Conservation (phyloP, 441 rosid species). For the Manihot esculenta region DNA sequence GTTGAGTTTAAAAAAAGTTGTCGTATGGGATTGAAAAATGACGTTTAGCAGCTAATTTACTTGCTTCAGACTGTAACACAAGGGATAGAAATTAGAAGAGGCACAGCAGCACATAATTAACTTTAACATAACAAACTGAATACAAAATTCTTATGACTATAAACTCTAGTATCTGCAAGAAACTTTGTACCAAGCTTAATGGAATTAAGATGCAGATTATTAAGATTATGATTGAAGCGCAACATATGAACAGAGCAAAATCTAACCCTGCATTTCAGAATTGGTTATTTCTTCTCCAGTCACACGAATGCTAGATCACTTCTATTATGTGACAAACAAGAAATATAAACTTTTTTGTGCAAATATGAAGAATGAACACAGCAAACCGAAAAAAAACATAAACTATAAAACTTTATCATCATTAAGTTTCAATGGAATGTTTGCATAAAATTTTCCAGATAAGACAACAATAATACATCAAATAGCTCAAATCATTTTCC, state of each 20-base stretch:
- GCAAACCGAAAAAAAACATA: not conserved
- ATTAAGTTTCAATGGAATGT: constrained; percentile 1
- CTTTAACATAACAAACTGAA: no score
- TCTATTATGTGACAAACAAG: not conserved
- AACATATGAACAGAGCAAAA: no score
- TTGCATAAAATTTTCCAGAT: no score
- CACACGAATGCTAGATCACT: no score
- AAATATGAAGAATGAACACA: not conserved
- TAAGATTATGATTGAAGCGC: not conserved
- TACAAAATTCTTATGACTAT: no score
- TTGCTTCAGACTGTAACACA: not conserved
- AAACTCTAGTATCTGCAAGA: not conserved
- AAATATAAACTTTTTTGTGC: no score
- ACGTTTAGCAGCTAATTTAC: no score
- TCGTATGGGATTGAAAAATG: no score
- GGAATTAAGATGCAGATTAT: not conserved
- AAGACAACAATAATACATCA: no score
- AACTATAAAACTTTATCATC: constrained; percentile 4
- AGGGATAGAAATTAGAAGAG: not conserved
- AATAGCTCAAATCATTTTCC: constrained; percentile 12
- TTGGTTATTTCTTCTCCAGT: no score
- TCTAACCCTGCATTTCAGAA: no score
- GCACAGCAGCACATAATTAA: not conserved
- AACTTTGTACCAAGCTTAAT: not conserved
- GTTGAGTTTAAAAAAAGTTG: no score